Evolutionary conservation across 352 stramenopile genomes (phyloP), one percentile per base, ranked within the genome.

Genomic region (Phytophthora uliginosa): DNA sequence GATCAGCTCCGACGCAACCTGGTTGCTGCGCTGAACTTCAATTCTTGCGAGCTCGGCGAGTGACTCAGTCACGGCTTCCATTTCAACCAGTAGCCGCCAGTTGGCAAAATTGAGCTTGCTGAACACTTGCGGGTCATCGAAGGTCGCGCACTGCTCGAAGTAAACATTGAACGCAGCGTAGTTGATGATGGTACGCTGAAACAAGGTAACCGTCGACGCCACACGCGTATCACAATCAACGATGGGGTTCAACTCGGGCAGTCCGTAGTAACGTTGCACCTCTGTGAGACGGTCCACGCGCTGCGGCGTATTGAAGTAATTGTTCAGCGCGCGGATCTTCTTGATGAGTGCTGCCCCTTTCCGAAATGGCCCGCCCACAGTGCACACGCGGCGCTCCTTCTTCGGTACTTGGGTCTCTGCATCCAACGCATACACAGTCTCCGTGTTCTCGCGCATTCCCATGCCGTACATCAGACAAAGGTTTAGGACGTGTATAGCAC

Each of bases 381-480:
- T 40, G 34, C 34, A 40, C 9, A 40, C 34, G 9, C 34, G 34
- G 13, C 7, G 34, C 34, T 40, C 34, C 13, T 40, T 40, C 34
- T 15, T 40, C 9, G 9, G 34, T 13, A 9, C 7, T 40, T 40
- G 34, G 9, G 34, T 40, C 34, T 10, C 7, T 10, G 34, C 9
- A 13, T 15, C 34, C 7, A 40, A 5, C 34, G 13, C 7, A 9
- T 40, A 40, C 3, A 13, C 13, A 2, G 22, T 54, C 31, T 58
- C 31, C 4, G 3, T 66, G 26, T 71, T 65, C 34, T 61, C 64
- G 0, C 34, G 17, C 22, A 71, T 36, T 3, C 26, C 56, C 17
- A 71, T 28, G 1, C 8, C 56, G 17, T 66, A 71, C 2, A 22
- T 7, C 0, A 71, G 7, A n/a, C 64, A 71, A 10, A 71, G n/a